These are phyloP conservation scores for Dactylellina drechsleri DNA, from an alignment of 2,329 filamentous ascomycete species.

Conservation along the genomic window DNA sequence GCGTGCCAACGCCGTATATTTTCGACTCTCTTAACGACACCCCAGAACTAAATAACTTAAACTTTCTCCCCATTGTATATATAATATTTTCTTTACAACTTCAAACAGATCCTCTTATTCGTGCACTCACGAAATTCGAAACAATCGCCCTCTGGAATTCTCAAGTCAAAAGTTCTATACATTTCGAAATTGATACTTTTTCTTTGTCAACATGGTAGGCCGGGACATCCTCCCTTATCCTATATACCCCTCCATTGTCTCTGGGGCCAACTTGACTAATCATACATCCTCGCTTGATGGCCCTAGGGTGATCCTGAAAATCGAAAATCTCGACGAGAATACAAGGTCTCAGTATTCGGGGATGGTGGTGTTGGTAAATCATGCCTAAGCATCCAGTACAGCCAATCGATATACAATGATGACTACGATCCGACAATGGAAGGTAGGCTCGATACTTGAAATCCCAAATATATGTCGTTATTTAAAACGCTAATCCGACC, in stretches of 20 bases:
- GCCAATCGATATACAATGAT: slow-evolving; percentile 95
- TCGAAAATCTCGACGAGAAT: slow-evolving; percentile 66
- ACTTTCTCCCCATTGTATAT: too few relatives aligned
- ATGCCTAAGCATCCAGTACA: slow-evolving; percentile 96
- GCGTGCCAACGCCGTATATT: slow-evolving; percentile 3
- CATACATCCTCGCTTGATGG: background rate
- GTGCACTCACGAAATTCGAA: background rate
- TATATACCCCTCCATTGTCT: background rate
- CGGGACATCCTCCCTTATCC: background rate
- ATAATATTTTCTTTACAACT: too few relatives aligned
- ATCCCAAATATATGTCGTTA: background rate
- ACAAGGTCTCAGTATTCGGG: slow-evolving; percentile 95
- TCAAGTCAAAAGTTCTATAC: background rate
- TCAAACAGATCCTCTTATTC: too few relatives aligned
- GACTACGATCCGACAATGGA: slow-evolving; percentile 99
- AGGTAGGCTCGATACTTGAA: slow-evolving; percentile 69
- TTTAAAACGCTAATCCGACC: background rate
- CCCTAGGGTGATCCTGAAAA: background rate
- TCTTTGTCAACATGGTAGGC: background rate
- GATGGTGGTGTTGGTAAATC: slow-evolving; percentile 99
- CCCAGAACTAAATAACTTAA: background rate
- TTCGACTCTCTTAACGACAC: background rate
- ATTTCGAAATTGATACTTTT: background rate
- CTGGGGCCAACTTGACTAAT: background rate
- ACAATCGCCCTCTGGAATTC: background rate